Evolutionary conservation across 192 early-diverging fungal genomes (phyloP).

Genomic region (Coemansia sp.): DNA sequence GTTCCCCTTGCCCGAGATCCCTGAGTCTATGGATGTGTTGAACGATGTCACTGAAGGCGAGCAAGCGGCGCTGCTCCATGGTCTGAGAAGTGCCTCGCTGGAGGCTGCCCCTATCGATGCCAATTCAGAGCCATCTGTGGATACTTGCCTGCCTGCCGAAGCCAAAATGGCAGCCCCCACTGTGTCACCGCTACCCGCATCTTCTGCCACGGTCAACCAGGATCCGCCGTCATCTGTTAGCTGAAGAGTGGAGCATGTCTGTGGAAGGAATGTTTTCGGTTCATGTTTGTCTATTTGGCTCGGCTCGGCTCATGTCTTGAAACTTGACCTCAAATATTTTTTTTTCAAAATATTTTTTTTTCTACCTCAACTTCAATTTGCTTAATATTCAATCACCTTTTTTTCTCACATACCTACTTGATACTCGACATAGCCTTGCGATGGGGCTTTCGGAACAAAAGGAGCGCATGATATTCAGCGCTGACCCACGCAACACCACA

Average conservation of each 20-base stretch:
- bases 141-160: not conserved
- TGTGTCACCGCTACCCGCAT: not conserved
- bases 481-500: conserved; percentile 87
- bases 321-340: not conserved
- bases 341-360: not conserved
- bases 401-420: not conserved
- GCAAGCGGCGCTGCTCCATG: conserved; percentile 1
- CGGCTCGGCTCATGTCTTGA: not conserved
- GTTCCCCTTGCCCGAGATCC: not conserved
- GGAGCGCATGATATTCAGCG: conserved; percentile 53
- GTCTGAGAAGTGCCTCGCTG: conserved; percentile 4
- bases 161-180: not conserved
- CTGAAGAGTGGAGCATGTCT: not conserved
- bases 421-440: not conserved
- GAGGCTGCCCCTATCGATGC: not conserved
- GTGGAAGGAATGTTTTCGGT: not conserved
- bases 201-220: not conserved
- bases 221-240: not conserved
- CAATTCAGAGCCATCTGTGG: not conserved
- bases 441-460: conserved; percentile 51
- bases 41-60: not conserved
- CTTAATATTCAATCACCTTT: not conserved
- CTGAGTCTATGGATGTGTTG: not conserved
- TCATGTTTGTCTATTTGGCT: not conserved
- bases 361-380: not conserved